phyloP scores from a whole-genome alignment of 306 rosid species.

The Neltuma alba region DNA sequence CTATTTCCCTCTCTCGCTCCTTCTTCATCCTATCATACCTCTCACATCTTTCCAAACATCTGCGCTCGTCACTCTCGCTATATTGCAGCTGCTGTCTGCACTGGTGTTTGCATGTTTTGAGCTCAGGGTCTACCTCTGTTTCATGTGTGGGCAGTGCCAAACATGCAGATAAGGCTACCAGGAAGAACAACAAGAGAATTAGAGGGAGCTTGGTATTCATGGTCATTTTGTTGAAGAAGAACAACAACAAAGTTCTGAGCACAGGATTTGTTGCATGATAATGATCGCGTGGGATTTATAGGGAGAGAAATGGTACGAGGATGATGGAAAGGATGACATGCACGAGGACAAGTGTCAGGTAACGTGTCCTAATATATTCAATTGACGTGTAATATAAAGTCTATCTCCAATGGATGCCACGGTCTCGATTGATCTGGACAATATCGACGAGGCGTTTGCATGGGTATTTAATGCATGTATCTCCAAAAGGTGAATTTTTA shows the following conservation, averaged over 20 bases:
- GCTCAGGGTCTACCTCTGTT: constrained; percentile 10
- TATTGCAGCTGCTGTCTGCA: background rate
- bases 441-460: background rate
- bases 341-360: background rate
- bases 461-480: background rate
- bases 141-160: background rate
- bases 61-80: background rate
- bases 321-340: background rate
- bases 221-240: background rate
- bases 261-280: no score
- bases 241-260: background rate
- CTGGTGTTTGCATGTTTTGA: constrained; percentile 11
- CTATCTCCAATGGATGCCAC: background rate
- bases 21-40: background rate
- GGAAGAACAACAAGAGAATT: background rate
- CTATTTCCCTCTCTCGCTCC: constrained; percentile 5
- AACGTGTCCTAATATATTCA: background rate
- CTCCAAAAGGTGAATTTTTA: no score
- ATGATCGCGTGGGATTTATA: background rate
- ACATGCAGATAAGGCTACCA: background rate
- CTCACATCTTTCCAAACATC: background rate
- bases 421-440: background rate
- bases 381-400: background rate
- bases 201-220: background rate
- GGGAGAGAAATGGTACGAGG: background rate